Evolutionary conservation across 2,329 filamentous ascomycete genomes (phyloP).

Genomic region (Cordyceps sp.): DNA sequence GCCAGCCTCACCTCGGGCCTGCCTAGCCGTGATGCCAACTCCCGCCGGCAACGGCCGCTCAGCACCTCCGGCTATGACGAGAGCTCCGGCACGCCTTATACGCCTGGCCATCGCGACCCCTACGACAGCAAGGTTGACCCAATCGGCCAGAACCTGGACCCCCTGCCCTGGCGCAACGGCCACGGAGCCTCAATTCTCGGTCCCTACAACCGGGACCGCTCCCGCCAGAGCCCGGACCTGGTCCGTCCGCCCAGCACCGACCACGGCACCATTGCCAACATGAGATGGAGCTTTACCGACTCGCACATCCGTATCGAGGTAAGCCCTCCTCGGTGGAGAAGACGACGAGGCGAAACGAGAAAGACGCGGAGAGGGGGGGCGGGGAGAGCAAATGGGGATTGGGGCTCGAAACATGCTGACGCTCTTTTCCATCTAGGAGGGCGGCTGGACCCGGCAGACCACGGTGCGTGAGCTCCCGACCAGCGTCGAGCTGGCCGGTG

Average conservation of each 20-base stretch:
- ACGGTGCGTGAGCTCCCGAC: constrained; percentile 47
- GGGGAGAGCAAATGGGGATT: too few species aligned
- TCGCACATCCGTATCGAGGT: constrained; percentile 48
- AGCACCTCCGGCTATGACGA: constrained; percentile 26
- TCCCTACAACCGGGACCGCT: constrained; percentile 50
- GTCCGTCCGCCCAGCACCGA: constrained; percentile 59
- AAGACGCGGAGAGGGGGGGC: too few species aligned
- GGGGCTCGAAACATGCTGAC: too few species aligned
- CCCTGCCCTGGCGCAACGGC: constrained; percentile 47
- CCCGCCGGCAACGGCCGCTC: constrained; percentile 25
- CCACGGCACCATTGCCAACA: constrained; percentile 51
- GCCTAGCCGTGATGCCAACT: neutral
- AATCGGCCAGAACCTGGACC: constrained; percentile 41
- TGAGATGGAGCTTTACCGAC: constrained; percentile 56
- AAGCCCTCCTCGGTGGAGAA: constrained; percentile 5
- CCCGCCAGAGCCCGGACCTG: constrained; percentile 54
- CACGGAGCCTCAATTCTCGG: constrained; percentile 50
- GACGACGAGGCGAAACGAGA: too few species aligned
- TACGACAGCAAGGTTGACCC: constrained; percentile 47
- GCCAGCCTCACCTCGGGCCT: constrained; percentile 4
- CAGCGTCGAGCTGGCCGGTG: constrained; percentile 55
- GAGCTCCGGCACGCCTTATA: constrained; percentile 34
- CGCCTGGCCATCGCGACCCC: constrained; percentile 40
- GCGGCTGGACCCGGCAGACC: constrained; percentile 62
- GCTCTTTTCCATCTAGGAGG: constrained; percentile 43